These are phyloP conservation scores for Hordeum pubiflorum DNA, from an alignment of 202 grass and related monocot genomes.

Conservation along the genomic window DNA sequence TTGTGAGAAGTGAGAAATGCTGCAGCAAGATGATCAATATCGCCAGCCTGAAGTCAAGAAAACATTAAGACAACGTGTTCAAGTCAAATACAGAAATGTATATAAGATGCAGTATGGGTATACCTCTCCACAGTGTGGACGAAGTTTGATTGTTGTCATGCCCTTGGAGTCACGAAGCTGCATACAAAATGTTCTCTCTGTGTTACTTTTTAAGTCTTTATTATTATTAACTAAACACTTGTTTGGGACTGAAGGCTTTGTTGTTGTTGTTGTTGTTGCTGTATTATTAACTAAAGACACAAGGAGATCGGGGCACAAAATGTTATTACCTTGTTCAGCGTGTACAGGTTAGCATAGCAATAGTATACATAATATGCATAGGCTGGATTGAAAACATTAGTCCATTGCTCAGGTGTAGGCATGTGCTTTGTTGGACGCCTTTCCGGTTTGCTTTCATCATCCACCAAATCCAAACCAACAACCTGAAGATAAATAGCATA, in stretches of 20 bases:
- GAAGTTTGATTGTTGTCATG: constrained; percentile 88
- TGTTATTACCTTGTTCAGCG: constrained; percentile 73
- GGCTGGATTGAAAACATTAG: constrained; percentile 87
- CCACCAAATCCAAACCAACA: constrained; percentile 93
- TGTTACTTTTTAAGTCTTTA: neutral
- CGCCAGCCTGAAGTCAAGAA: constrained; percentile 67
- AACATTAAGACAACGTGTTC: neutral
- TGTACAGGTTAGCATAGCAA: constrained; percentile 86
- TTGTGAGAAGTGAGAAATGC: constrained; percentile 79
- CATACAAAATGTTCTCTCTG: neutral
- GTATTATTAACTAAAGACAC: neutral
- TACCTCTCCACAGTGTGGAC: constrained; percentile 95
- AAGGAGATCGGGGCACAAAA: neutral
- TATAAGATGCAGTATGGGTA: neutral
- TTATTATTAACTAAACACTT: no score
- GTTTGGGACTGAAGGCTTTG: no score
- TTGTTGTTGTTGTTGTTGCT: no score
- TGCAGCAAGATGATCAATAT: constrained; percentile 82
- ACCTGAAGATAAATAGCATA: constrained; percentile 52
- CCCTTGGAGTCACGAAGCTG: constrained; percentile 86
- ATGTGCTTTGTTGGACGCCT: constrained; percentile 92
- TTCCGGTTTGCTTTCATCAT: constrained; percentile 99
- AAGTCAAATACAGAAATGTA: neutral
- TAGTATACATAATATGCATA: constrained; percentile 95
- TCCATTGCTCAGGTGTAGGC: constrained; percentile 90